Evolutionary conservation across 2,329 filamentous ascomycete species (phyloP), one percentile per base, ranked within the genome.

Genomic region (Lachnellula suecica): DNA sequence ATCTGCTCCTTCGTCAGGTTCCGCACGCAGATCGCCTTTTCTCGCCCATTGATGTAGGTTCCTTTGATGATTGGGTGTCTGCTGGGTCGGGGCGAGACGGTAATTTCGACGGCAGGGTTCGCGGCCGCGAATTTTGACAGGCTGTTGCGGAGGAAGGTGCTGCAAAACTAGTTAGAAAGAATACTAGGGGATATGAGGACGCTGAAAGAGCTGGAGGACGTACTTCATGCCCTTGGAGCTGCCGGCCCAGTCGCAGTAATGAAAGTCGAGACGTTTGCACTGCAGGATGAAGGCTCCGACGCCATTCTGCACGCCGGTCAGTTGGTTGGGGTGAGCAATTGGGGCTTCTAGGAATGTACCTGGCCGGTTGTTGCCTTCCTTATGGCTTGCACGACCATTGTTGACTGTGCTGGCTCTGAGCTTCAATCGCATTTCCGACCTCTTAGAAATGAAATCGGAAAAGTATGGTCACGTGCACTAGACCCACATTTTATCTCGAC

Each of bases 221-320:
- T 79, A 94, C 89, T 96, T 94, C 91, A 97, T 97, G 68, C 94
- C 94, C 67, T 78, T 84, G 34, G 93, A 97, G 71, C 90, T 96
- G 58, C 92, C 94, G 52, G 89, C 90, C 83, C 88, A 92, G 79
- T 97, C 91, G 78, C 94, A 97, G 78, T 96, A 99, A 76, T 96
- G 89, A 68, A 99, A 90, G 71, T 96, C 90, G 71, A 99, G 79
- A 69, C 87, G 89, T 79, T 91, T 96, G 84, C 94, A 99, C 78
- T 96, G 93, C 53, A 97, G 83, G 73, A 99, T 90, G 78, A 97
- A 97, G 70, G 92, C 89, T 66, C 93, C 93, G 63, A 97, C 81
- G 79, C 94, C 94, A 77, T 99, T 97, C 92, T 97, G 66, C 5
- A 49, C 51, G n/a, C 13, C 24, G n/a, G 41, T 63, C 48, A 65